Percentiles rank a stretch among this genome's conserved stretches.
phyloP scores from a whole-genome alignment of 2,329 filamentous ascomycete species.

The Akanthomyces uredinophilus region DNA sequence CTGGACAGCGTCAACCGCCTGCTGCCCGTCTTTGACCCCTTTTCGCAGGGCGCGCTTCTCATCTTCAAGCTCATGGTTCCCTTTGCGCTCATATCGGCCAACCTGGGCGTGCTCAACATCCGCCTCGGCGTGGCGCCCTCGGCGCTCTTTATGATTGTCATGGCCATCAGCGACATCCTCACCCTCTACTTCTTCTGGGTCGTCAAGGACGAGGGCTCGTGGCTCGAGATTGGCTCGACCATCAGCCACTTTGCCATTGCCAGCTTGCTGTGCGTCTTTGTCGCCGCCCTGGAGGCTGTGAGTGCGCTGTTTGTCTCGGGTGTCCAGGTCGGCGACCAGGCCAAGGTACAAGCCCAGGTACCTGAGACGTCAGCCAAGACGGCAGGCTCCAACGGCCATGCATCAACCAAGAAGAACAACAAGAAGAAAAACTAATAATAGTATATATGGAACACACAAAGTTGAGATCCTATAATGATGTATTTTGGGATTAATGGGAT shows the following conservation, averaged over 20 bases:
- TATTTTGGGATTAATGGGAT: neutral
- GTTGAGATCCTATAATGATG: neutral
- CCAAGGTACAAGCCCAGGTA: neutral
- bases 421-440: conserved; percentile 12
- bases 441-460: neutral
- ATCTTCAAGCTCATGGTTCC: conserved; percentile 88
- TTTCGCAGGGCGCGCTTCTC: conserved; percentile 81
- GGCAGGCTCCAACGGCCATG: conserved; percentile 4
- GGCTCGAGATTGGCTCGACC: conserved; percentile 95
- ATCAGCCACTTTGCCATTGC: conserved; percentile 96
- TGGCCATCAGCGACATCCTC: conserved; percentile 84
- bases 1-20: conserved; percentile 84
- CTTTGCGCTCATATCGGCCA: conserved; percentile 87
- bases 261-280: conserved; percentile 83
- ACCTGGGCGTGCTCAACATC: conserved; percentile 87
- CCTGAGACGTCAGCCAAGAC: neutral
- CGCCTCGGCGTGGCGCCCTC: conserved; percentile 78
- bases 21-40: conserved; percentile 88
- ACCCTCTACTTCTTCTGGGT: conserved; percentile 98
- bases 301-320: conserved; percentile 79
- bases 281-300: conserved; percentile 78
- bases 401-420: neutral
- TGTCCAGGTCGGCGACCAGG: conserved; percentile 55
- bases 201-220: conserved; percentile 91
- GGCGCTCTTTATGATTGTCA: conserved; percentile 89